A percentile compares a stretch with the other conserved stretches of the same genome.
These are phyloP conservation scores for Populus trichocarpa DNA, from an alignment of 441 rosid genomes.

Conservation along the genomic window DNA sequence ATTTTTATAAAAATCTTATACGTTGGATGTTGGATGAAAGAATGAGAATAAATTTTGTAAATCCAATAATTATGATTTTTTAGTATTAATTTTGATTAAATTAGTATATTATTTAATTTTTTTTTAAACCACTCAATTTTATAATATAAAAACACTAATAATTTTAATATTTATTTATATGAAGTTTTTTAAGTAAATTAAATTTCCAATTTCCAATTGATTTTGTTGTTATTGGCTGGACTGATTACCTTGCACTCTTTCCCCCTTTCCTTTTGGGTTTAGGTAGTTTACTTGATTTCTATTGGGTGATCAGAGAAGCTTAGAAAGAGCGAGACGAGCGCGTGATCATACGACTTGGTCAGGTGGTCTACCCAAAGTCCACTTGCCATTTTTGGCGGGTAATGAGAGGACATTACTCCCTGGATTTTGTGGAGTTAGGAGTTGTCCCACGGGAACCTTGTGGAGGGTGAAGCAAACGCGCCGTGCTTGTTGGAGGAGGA, in stretches of 20 bases:
- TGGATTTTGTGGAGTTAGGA: not conserved
- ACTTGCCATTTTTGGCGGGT: slow-evolving; percentile 7
- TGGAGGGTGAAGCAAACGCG: not conserved
- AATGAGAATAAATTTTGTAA: no score
- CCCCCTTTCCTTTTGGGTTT: not conserved
- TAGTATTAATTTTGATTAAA: no score
- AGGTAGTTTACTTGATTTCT: not conserved
- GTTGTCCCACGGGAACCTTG: not conserved
- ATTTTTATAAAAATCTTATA: no score
- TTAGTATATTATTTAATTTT: no score
- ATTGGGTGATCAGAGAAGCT: not conserved
- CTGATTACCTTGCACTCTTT: not conserved
- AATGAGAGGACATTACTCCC: not conserved
- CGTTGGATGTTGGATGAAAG: no score
- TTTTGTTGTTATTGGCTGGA: not conserved
- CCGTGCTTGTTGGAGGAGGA: not conserved
- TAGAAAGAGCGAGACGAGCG: not conserved
- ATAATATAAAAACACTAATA: no score
- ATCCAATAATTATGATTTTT: no score
- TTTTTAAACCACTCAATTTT: no score
- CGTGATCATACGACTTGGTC: slow-evolving; percentile 3
- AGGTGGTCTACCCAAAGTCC: not conserved
- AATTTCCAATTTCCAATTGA: no score
- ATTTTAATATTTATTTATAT: no score
- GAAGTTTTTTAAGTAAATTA: no score